phyloP scores from a whole-genome alignment of 805 yeast species.

The Metschnikowia rubicola region DNA sequence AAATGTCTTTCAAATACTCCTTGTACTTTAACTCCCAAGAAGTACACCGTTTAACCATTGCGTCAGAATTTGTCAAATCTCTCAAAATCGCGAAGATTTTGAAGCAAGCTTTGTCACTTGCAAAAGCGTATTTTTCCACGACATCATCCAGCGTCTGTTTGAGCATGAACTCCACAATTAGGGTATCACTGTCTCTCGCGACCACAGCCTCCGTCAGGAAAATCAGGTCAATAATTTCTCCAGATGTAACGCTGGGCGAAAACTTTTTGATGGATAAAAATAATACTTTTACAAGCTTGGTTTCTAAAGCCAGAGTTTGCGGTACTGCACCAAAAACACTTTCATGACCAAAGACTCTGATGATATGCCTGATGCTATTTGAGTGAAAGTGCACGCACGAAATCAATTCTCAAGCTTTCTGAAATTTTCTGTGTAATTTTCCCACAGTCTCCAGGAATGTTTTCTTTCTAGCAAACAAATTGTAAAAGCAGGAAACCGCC shows the following conservation, averaged over 20 bases:
- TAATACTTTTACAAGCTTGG: slow-evolving; percentile 53
- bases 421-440: too few species aligned
- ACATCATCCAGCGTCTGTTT: slow-evolving; percentile 41
- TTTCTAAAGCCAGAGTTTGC: slow-evolving; percentile 49
- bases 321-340: slow-evolving; percentile 30
- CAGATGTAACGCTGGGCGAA: slow-evolving; percentile 44
- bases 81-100: slow-evolving; percentile 38
- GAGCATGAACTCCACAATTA: slow-evolving; percentile 55
- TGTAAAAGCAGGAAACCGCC: too few species aligned
- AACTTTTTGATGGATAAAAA: slow-evolving; percentile 56
- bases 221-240: slow-evolving; percentile 46
- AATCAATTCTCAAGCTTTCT: too few species aligned
- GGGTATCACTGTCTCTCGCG: slow-evolving; percentile 51
- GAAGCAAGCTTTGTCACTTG: slow-evolving; percentile 26
- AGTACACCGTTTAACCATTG: slow-evolving; percentile 55
- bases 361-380: too few species aligned
- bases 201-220: slow-evolving; percentile 40
- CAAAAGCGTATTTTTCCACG: slow-evolving; percentile 21
- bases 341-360: too few species aligned
- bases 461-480: too few species aligned
- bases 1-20: slow-evolving; percentile 18
- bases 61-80: slow-evolving; percentile 46
- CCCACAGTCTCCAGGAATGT: too few species aligned
- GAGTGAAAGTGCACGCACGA: too few species aligned
- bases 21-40: slow-evolving; percentile 50